Evolutionary conservation across 805 yeast species (phyloP).

Genomic region (Lipomyces anomalus): DNA sequence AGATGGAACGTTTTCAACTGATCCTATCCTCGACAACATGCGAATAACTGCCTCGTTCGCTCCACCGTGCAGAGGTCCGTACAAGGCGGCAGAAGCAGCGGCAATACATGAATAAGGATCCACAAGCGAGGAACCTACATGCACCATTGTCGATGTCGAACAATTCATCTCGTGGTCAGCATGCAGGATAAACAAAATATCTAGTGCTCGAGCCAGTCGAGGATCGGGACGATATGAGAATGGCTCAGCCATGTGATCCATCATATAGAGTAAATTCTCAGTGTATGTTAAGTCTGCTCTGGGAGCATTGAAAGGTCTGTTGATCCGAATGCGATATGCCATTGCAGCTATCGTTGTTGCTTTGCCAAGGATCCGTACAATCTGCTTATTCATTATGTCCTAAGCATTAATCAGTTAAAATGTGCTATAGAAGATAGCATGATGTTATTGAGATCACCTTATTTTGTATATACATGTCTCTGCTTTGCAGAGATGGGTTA

Average conservation of each 20-base stretch:
- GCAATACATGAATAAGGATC: slow-evolving; percentile 22
- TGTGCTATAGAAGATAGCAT: neutral
- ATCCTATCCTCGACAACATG: slow-evolving; percentile 20
- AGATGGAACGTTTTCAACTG: slow-evolving; percentile 18
- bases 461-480: slow-evolving; percentile 13
- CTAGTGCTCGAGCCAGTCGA: slow-evolving; percentile 22
- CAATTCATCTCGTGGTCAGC: slow-evolving; percentile 25
- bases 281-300: slow-evolving; percentile 21
- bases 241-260: slow-evolving; percentile 24
- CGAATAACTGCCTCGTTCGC: slow-evolving; percentile 25
- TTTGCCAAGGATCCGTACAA: slow-evolving; percentile 22
- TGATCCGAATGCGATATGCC: slow-evolving; percentile 24
- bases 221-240: slow-evolving; percentile 23
- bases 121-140: slow-evolving; percentile 23
- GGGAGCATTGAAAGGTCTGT: slow-evolving; percentile 19
- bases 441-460: neutral
- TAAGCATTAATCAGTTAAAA: too few relatives aligned
- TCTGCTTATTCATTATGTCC: slow-evolving; percentile 22
- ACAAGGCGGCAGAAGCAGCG: slow-evolving; percentile 20
- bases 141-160: slow-evolving; percentile 23
- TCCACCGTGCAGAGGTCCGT: slow-evolving; percentile 24
- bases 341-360: slow-evolving; percentile 23
- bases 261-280: slow-evolving; percentile 23
- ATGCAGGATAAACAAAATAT: slow-evolving; percentile 20
- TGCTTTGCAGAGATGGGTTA: slow-evolving; percentile 20